phyloP scores from a whole-genome alignment of 371 early-diverging fungal species.

The Lichtheimia corymbifera region DNA sequence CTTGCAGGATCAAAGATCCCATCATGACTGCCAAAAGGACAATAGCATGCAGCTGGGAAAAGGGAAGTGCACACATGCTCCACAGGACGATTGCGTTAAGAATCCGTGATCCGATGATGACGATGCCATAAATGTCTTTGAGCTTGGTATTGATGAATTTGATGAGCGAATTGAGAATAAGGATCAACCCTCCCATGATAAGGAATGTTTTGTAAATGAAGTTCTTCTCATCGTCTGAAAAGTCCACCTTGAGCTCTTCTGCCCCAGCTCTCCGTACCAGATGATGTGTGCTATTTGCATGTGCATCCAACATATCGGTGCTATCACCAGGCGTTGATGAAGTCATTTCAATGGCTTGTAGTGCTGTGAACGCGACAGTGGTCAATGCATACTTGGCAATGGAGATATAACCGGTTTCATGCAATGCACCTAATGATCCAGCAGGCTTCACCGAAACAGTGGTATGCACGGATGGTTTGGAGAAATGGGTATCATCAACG shows the following conservation, averaged over 20 bases:
- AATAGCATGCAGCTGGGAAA: constrained; percentile 44
- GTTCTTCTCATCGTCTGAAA: constrained; percentile 32
- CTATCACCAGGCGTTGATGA: constrained; percentile 1
- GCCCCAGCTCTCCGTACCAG: constrained; percentile 5
- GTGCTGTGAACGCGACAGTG: constrained; percentile 12
- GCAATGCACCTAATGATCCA: neutral
- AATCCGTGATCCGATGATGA: constrained; percentile 44
- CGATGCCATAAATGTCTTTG: constrained; percentile 45
- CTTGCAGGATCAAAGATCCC: constrained; percentile 47
- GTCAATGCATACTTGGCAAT: constrained; percentile 14
- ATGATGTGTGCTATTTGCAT: constrained; percentile 6
- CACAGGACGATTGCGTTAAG: constrained; percentile 43
- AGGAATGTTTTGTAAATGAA: constrained; percentile 53
- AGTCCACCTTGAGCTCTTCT: constrained; percentile 18
- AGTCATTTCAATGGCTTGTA: constrained; percentile 11
- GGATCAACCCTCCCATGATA: constrained; percentile 46
- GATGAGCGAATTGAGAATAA: constrained; percentile 46
- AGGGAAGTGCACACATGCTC: constrained; percentile 53
- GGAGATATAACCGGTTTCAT: constrained; percentile 15
- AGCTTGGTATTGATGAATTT: constrained; percentile 49
- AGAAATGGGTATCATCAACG: neutral
- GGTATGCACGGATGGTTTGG: neutral
- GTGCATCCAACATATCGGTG: neutral
- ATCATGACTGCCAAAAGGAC: constrained; percentile 41
- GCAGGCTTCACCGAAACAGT: neutral